These are phyloP conservation scores for Wickerhamiella sergipiensis DNA, from an alignment of 805 yeast genomes.

Conservation along the genomic window DNA sequence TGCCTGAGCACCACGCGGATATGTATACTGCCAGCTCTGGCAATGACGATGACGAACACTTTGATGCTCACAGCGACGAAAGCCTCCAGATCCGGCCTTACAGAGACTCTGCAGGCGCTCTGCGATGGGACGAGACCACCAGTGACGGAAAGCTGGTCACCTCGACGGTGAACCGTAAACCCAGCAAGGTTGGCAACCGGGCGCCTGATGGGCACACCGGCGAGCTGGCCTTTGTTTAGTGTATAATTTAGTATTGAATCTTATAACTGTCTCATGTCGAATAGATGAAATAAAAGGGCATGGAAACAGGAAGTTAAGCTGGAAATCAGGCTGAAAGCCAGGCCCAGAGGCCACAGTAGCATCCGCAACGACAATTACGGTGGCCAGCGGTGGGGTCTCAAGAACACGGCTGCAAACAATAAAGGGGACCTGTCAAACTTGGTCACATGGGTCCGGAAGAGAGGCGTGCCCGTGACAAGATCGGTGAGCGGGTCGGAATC, in stretches of 20 bases:
- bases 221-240: slow-evolving; percentile 24
- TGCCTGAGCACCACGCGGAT: slow-evolving; percentile 8
- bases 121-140: slow-evolving; percentile 18
- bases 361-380: too few species aligned
- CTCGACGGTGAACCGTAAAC: slow-evolving; percentile 19
- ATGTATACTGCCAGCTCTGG: slow-evolving; percentile 25
- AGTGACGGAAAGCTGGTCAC: slow-evolving; percentile 7
- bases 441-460: too few species aligned
- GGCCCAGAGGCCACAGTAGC: too few species aligned
- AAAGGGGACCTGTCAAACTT: too few species aligned
- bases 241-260: background rate
- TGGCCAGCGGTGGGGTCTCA: too few species aligned
- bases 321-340: too few species aligned
- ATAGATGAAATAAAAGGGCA: too few species aligned
- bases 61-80: slow-evolving; percentile 13
- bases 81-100: slow-evolving; percentile 20
- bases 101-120: slow-evolving; percentile 23
- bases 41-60: slow-evolving; percentile 10
- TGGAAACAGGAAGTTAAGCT: too few species aligned
- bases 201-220: slow-evolving; percentile 17
- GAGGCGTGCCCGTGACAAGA: too few species aligned
- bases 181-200: slow-evolving; percentile 22
- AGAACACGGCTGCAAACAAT: too few species aligned
- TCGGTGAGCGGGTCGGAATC: too few species aligned
- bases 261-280: too few species aligned